Base-by-base conservation (phyloP, 768 basidiomycete species). In the Psilocybe azurescens region DNA sequence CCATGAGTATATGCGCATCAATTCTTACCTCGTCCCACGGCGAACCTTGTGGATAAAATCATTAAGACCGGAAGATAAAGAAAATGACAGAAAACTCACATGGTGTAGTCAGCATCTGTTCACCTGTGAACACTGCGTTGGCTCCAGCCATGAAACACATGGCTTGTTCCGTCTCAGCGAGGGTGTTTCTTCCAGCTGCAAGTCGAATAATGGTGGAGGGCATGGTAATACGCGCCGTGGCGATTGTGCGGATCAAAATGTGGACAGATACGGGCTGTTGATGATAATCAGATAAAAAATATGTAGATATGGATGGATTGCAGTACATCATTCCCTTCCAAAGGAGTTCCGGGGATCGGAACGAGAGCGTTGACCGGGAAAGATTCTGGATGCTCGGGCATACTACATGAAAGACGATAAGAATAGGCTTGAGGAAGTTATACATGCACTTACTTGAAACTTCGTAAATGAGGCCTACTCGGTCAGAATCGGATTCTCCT, bases 121-220 rank as follows among this genome's bases (percentile, higher is more conserved):
- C 97, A 47, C 96, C 97, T n/a, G 97, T 99, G 74, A 99, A 99
- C 63, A 99, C 90, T 20, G 97, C 97, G 71, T 99, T 99, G 20
- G 96, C 97, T 24, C 97, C 97, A 0, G 97, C 95, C 92, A 99
- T 91, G 79, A 99, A 99, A 71, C 94, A 95, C 91, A 99, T 95
- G 6, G 91, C 95, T 73, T 99, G 97, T 75, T 98, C 93, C 8
- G 92, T 83, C 79, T 99, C 97, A 61, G 82, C 82, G 67, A 97
- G 85, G 1, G 88, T 92, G 73, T 94, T 94, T 69, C 97, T 82
- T 58, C 97, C 97, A 18, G 97, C 97, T 6, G 97, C 95, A 29
- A 99, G 87, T 59, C 97, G 87, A 61, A 99, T 97, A 70, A 99
- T 98, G 10, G 97, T 95, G 61, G 80, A 83, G 1, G 97, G 97